These are phyloP conservation scores for Dichotomocladium elegans DNA, from an alignment of 371 early-diverging fungal genomes.

Conservation along the genomic window DNA sequence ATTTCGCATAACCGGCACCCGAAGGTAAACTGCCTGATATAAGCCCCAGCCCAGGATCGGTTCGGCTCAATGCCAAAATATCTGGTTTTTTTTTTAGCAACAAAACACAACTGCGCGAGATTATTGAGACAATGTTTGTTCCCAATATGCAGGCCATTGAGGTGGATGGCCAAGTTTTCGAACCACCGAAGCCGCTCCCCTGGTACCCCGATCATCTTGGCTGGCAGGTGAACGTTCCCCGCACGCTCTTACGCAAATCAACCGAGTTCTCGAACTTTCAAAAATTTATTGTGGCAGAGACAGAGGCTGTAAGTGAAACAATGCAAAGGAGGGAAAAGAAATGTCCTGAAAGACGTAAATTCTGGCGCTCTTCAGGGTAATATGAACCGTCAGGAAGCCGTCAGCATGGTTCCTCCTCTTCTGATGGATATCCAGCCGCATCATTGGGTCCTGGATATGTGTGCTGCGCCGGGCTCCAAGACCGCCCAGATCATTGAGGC, in stretches of 20 bases:
- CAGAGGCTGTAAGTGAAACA: conserved; percentile 58
- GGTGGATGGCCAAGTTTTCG: conserved; percentile 67
- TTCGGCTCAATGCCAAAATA: too few species aligned
- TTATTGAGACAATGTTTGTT: conserved; percentile 50
- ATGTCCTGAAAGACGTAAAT: not conserved
- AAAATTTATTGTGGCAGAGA: conserved; percentile 90
- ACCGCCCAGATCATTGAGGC: conserved; percentile 93
- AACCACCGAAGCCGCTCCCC: conserved; percentile 73
- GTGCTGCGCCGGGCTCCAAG: conserved; percentile 91
- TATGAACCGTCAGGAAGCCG: conserved; percentile 96
- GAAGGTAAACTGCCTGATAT: conserved; percentile 67
- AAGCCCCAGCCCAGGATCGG: too few species aligned
- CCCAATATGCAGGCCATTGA: conserved; percentile 51
- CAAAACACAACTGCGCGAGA: conserved; percentile 50
- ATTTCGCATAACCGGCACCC: conserved; percentile 91
- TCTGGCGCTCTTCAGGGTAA: conserved; percentile 63
- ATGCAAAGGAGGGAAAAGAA: not conserved
- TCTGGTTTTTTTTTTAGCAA: conserved; percentile 15
- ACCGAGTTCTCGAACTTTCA: conserved; percentile 81
- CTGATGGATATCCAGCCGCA: conserved; percentile 91
- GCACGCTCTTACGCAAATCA: conserved; percentile 69
- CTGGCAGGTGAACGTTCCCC: conserved; percentile 78
- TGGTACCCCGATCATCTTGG: conserved; percentile 93
- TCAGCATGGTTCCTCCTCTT: conserved; percentile 98
- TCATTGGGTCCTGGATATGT: conserved; percentile 89